Conservation (phyloP, 345 rosid species). For the Orychophragmus violaceus region DNA sequence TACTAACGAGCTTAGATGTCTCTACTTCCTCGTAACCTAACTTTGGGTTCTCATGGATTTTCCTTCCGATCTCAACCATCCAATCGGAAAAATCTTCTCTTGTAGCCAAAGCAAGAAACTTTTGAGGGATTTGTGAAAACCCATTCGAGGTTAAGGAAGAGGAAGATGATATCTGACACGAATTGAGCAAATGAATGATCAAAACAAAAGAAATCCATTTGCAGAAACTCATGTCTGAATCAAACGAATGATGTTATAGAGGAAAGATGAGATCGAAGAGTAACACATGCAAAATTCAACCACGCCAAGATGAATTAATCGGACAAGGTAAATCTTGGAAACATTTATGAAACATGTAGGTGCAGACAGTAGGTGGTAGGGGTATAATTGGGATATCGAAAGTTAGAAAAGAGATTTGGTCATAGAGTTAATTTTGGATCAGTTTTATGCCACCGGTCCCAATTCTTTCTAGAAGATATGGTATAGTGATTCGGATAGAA, state of each 20-base stretch:
- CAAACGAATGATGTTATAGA: background rate
- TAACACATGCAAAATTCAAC: too few species aligned
- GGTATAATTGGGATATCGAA: too few species aligned
- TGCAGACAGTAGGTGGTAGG: too few species aligned
- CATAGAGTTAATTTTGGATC: too few species aligned
- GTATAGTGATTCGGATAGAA: too few species aligned
- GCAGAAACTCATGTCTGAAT: conserved; percentile 30
- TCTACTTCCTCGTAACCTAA: conserved; percentile 80
- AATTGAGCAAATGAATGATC: conserved; percentile 29
- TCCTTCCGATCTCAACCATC: conserved; percentile 78
- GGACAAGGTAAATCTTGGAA: too few species aligned
- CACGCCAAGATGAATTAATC: too few species aligned
- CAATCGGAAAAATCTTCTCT: conserved; percentile 45
- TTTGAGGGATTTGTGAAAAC: conserved; percentile 41
- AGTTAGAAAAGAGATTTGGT: too few species aligned
- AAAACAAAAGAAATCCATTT: conserved; percentile 38
- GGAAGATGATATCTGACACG: conserved; percentile 15
- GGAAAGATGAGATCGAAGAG: background rate
- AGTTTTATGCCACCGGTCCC: too few species aligned
- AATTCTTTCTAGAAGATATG: too few species aligned
- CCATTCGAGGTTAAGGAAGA: conserved; percentile 34
- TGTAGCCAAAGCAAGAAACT: conserved; percentile 56
- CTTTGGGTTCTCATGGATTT: too few species aligned
- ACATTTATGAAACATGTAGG: too few species aligned
- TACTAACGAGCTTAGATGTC: conserved; percentile 74